Percentiles rank a stretch among this genome's conserved stretches.
These are phyloP conservation scores for Truncatella angustata DNA, from an alignment of 2,329 filamentous ascomycete genomes.

Conservation along the genomic window DNA sequence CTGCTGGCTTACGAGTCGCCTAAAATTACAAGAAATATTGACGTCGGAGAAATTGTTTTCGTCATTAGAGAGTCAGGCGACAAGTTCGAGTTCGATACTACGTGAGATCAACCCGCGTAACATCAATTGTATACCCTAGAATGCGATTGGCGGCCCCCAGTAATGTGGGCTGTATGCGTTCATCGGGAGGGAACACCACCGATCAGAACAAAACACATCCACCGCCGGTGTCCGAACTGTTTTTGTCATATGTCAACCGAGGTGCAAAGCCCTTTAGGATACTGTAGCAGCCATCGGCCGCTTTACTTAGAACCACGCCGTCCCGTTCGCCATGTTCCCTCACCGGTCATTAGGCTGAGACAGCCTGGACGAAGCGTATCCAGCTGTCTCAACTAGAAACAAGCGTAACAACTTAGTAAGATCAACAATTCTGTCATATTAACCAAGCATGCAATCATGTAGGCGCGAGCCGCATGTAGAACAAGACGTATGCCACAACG, in stretches of 20 bases:
- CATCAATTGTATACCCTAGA: neutral
- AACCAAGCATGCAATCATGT: neutral
- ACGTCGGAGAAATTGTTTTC: slow-evolving; percentile 1
- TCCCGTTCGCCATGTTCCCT: neutral
- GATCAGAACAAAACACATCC: neutral
- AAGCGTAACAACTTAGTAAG: neutral
- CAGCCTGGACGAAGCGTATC: neutral
- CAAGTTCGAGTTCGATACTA: neutral
- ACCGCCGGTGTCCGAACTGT: neutral
- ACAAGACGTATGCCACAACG: too few relatives aligned
- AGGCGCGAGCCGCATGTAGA: neutral
- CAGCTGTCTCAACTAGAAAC: neutral
- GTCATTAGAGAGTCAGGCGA: neutral
- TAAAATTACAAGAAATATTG: slow-evolving; percentile 2
- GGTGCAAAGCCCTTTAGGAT: neutral
- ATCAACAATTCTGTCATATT: too few relatives aligned
- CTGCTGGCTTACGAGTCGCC: slow-evolving; percentile 3
- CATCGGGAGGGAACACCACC: neutral
- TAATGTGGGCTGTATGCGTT: neutral
- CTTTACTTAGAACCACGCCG: neutral
- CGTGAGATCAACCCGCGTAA: neutral
- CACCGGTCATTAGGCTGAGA: neutral
- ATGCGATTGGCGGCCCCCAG: neutral
- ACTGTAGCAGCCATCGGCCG: neutral
- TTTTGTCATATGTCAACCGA: slow-evolving; percentile 1